A percentile compares a stretch with the other conserved stretches of the same genome.
Conservation (phyloP, 2,329 filamentous ascomycete genomes). For the Talaromyces atroroseus region DNA sequence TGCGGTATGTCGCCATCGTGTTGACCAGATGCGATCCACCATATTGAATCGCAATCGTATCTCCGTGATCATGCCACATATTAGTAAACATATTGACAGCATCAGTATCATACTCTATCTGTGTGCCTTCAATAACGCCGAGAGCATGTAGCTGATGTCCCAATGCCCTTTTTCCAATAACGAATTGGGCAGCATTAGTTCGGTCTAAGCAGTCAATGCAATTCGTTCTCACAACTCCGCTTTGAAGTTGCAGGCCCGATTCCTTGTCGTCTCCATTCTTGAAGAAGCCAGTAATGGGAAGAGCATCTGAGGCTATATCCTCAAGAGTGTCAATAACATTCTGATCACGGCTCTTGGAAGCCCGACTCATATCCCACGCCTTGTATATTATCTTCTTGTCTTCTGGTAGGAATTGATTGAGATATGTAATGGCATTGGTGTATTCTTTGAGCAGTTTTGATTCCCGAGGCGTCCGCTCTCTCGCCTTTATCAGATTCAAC, state of each 20-base stretch:
- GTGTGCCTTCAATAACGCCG: slow-evolving; percentile 73
- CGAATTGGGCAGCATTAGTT: slow-evolving; percentile 95
- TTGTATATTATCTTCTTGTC: slow-evolving; percentile 87
- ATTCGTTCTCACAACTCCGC: slow-evolving; percentile 89
- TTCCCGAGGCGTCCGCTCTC: slow-evolving; percentile 83
- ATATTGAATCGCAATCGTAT: slow-evolving; percentile 96
- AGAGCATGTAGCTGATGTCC: slow-evolving; percentile 89
- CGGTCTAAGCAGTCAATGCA: slow-evolving; percentile 97
- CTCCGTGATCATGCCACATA: slow-evolving; percentile 97
- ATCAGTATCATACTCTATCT: slow-evolving; percentile 89
- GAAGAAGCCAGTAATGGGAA: slow-evolving; percentile 86
- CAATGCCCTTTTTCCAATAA: slow-evolving; percentile 90
- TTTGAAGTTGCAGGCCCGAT: slow-evolving; percentile 67
- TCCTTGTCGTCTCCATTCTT: slow-evolving; percentile 75
- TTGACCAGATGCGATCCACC: slow-evolving; percentile 96
- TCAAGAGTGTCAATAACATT: slow-evolving; percentile 94
- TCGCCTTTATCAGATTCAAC: slow-evolving; percentile 82
- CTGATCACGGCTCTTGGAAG: slow-evolving; percentile 83
- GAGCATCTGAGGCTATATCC: slow-evolving; percentile 78
- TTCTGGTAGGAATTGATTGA: slow-evolving; percentile 85
- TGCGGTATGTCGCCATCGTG: slow-evolving; percentile 98
- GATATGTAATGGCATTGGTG: slow-evolving; percentile 78
- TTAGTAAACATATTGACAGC: slow-evolving; percentile 94
- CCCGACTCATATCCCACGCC: slow-evolving; percentile 96
- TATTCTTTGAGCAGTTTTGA: slow-evolving; percentile 86